Evolutionary conservation across 441 rosid genomes (phyloP), one percentile per base, ranked within the genome.

Genomic region (Bruguiera hainesii): DNA sequence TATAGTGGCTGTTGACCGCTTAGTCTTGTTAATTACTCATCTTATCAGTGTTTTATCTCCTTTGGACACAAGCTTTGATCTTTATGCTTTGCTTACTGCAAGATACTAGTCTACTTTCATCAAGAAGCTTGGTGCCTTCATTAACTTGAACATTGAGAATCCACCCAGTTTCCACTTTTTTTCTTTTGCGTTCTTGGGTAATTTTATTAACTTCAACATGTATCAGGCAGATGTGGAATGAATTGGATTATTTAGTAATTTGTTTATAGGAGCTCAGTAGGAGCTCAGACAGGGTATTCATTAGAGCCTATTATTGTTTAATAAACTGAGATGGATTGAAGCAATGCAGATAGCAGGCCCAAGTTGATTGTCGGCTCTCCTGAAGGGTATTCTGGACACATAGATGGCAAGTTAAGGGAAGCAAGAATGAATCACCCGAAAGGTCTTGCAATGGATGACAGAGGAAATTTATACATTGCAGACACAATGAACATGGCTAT

Each of bases 401-500:
- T 92, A 29, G 98, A 95, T 52, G 99, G 99, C 35, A 90, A 79
- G 75, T 76, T 74, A 23, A 84, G 85, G 66, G 97, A 87, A 71
- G 87, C 96, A 0, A 87, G 81, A 84, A 74, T 95, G 91, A 84
- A 88, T 75, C 95, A 83, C 74, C 98, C 97, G 0, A 84, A 83
- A 82, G 99, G 96, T 56, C 72, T 90, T 31, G 76, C 95, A 0
- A 77, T 84, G 49, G 99, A 95, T 68, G 90, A 83, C 66, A 79
- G 87, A 64, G 98, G 99, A 78, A 92, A 95, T 74, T 78, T 95
- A 61, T 95, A 95, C 77, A 67, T 95, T 20, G 98, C 99, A 3
- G 99, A 95, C 80, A 85, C 92, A 7, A 76, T 84, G 82, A 95
- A 95, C 67, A 81, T 86, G 95, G 99, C 87, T 71, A 87, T 95